Base-by-base conservation (phyloP, 2,329 filamentous ascomycete genomes). In the Phaeomoniella chlamydospora region DNA sequence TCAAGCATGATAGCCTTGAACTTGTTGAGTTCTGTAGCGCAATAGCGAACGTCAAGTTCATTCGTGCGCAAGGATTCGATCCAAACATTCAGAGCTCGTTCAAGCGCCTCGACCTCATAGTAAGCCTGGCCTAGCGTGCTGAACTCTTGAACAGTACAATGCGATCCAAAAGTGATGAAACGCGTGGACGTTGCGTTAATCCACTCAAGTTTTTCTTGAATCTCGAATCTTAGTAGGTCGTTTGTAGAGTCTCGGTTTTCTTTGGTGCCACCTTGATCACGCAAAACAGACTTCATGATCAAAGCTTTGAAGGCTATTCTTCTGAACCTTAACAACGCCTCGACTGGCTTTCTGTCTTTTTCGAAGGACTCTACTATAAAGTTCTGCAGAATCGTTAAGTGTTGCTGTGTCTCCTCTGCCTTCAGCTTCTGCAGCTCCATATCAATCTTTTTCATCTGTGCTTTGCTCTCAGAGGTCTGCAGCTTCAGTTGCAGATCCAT, bases 401-500 rank as follows among this genome's bases (percentile, higher is more conserved):
- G 87, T 52, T 94, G 82, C 29, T 77, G 70, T 2, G 86, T 83
- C 61, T 96, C 85, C 48, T 92, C 80, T 0, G 87, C 86, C 48
- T 93, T 85, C 51, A 96, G 72, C 38, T 81, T 79, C 36, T 80
- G 74, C 39, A 96, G 65, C 54, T 96, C 87, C 18, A 94, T 68
- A 45, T 94, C 87, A 42, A 98, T 93, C 0, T 86, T 86, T 63
- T 94, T 96, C 50, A 84, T 78, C 55, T 94, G 88, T 2, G 88
- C 81, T 63, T 94, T 94, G 29, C 85, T 74, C 9, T 86, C 86
- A 10, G 86, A 92, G 38, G 82, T 73, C 51, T 94, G 88, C 31
- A 98, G 70, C 59, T 93, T 92, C 70, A 88, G 74, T 57, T 96
- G 96, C 32, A 98, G 70, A 50, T 98, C 88, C 74, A 94, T 82